These are phyloP conservation scores for Usnea hakonensis DNA, from an alignment of 495 filamentous ascomycete genomes.

Conservation along the genomic window DNA sequence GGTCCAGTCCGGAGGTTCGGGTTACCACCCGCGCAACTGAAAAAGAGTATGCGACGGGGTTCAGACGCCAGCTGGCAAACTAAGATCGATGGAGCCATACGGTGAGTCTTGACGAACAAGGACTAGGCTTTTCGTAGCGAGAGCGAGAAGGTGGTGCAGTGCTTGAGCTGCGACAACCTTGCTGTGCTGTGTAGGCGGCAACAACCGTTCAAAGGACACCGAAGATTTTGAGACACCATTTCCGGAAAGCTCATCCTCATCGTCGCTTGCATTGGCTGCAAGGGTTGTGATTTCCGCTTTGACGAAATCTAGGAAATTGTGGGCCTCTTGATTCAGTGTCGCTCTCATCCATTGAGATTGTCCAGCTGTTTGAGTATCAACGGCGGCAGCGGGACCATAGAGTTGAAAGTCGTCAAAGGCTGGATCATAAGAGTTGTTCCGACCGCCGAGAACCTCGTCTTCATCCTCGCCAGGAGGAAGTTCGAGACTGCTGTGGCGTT, in stretches of 20 bases:
- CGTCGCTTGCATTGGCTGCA: slow-evolving; percentile 30
- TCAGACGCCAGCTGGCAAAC: slow-evolving; percentile 17
- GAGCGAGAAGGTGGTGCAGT: slow-evolving; percentile 62
- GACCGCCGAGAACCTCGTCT: slow-evolving; percentile 38
- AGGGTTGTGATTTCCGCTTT: slow-evolving; percentile 30
- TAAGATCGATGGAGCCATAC: slow-evolving; percentile 29
- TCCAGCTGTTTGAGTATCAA: slow-evolving; percentile 41
- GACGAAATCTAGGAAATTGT: slow-evolving; percentile 56
- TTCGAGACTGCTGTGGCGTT: slow-evolving; percentile 32
- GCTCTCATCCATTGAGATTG: slow-evolving; percentile 37
- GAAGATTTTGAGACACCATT: slow-evolving; percentile 31
- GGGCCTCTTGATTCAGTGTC: slow-evolving; percentile 49
- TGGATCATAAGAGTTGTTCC: slow-evolving; percentile 35
- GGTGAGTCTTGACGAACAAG: slow-evolving; percentile 45
- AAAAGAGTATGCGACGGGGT: not conserved
- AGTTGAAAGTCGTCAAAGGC: slow-evolving; percentile 37
- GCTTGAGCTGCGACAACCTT: slow-evolving; percentile 60
- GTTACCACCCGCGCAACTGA: not conserved
- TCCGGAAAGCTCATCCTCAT: slow-evolving; percentile 30
- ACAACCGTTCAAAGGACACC: slow-evolving; percentile 52
- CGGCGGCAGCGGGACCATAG: slow-evolving; percentile 37
- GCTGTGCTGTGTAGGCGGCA: slow-evolving; percentile 47
- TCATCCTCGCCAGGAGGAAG: slow-evolving; percentile 32
- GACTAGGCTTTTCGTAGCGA: slow-evolving; percentile 57
- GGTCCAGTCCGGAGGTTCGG: not conserved